Percentiles rank a stretch among this genome's conserved stretches.
Conservation (phyloP, 192 early-diverging fungal species). For the Coemansia sp. region DNA sequence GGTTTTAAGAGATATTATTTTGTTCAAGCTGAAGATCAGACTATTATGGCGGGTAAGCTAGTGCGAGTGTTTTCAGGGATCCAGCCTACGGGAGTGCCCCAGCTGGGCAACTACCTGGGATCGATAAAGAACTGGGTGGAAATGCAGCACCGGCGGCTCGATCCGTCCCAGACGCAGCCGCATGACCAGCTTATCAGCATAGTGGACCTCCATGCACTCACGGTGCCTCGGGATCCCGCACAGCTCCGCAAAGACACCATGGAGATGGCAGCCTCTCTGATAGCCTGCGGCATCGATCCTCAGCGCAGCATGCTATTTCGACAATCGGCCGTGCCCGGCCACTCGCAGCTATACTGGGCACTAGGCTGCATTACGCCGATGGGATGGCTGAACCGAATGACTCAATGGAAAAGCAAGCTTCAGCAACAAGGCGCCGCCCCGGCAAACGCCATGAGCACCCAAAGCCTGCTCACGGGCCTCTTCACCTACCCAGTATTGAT, state of each 20-base stretch:
- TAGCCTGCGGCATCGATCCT: constrained; percentile 85
- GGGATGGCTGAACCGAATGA: constrained; percentile 89
- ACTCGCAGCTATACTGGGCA: constrained; percentile 83
- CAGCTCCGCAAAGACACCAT: constrained; percentile 60
- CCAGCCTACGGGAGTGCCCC: constrained; percentile 90
- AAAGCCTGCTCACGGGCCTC: constrained; percentile 60
- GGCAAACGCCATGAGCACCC: constrained; percentile 20
- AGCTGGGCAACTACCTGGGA: constrained; percentile 93
- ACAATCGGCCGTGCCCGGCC: constrained; percentile 75
- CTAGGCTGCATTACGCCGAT: constrained; percentile 84
- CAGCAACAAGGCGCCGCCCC: constrained; percentile 16
- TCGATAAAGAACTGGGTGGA: constrained; percentile 82
- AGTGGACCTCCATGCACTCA: constrained; percentile 91
- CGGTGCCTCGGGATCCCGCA: constrained; percentile 66
- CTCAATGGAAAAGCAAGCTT: constrained; percentile 84
- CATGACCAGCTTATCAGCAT: constrained; percentile 67
- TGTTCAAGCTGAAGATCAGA: no score
- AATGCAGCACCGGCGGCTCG: constrained; percentile 57
- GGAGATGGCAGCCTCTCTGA: constrained; percentile 72
- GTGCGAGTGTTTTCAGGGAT: constrained; percentile 75
- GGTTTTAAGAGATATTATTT: no score
- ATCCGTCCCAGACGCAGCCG: constrained; percentile 19
- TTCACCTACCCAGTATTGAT: constrained; percentile 90
- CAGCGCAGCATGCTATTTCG: constrained; percentile 72
- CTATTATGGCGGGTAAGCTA: background rate